phyloP scores from a whole-genome alignment of 768 basidiomycete species.

The Kwoniella mangroviensis region DNA sequence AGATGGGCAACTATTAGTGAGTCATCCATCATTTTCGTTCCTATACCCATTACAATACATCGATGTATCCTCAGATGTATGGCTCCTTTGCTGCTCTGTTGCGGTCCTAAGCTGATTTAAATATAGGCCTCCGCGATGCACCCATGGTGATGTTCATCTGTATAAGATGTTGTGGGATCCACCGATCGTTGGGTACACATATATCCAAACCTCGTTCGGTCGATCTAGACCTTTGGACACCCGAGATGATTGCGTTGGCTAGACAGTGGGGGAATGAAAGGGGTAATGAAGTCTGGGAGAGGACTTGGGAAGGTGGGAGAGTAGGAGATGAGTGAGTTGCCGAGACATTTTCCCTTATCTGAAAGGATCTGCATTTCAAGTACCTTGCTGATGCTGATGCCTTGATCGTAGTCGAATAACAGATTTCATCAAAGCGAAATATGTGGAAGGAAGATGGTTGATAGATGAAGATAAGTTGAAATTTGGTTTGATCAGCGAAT shows the following conservation, averaged over 20 bases:
- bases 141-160: slow-evolving; percentile 57
- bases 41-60: not conserved
- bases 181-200: slow-evolving; percentile 55
- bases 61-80: not conserved
- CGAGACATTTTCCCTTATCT: not conserved
- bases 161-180: slow-evolving; percentile 55
- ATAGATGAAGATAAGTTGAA: slow-evolving; percentile 27
- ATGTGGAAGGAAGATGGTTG: slow-evolving; percentile 55
- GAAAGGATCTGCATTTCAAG: not conserved
- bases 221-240: slow-evolving; percentile 55
- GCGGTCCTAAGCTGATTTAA: not conserved
- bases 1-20: slow-evolving; percentile 56
- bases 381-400: not conserved
- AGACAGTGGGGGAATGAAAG: slow-evolving; percentile 52
- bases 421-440: slow-evolving; percentile 51
- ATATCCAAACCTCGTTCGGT: slow-evolving; percentile 56
- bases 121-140: slow-evolving; percentile 40
- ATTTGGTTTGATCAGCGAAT: slow-evolving; percentile 23
- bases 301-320: slow-evolving; percentile 22
- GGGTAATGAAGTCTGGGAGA: slow-evolving; percentile 54
- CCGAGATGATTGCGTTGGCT: slow-evolving; percentile 48
- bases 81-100: not conserved
- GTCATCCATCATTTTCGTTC: slow-evolving; percentile 3
- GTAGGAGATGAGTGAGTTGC: slow-evolving; percentile 51
- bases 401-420: slow-evolving; percentile 23